Base-by-base conservation (phyloP, 73 alveolate genomes). In the Durusdinium trenchii region DNA sequence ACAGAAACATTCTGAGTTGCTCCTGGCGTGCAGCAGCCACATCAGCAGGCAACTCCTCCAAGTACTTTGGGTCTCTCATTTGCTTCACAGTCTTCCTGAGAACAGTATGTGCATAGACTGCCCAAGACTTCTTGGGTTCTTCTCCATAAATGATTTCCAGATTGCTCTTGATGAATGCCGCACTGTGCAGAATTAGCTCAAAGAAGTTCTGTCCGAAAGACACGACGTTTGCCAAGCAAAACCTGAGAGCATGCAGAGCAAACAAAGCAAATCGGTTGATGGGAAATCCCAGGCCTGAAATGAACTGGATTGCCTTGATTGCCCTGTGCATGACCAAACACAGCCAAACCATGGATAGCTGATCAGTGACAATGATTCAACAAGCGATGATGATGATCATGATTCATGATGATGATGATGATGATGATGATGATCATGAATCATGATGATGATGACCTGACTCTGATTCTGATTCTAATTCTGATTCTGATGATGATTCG, bases 161-260 rank as follows among this genome's bases (percentile, higher is more conserved):
- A 32, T 9, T 38, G 40, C 6, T 3, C 45, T 60, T 43, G 67
- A 86, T 86, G 28, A 61, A 23, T 0, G 54, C 67, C 1, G 51
- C 30, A 48, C 83, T 16, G 38, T 60, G 64, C 71, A 86, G 51
- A 5, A 86, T 50, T 48, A 86, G 35, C 14, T 86, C 95, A 26
- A 3, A 42, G 50, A 60, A 86, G 2, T 62, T 61, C 38, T 67
- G 78, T 18, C 95, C 95, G 57, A 86, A 86, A 47, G 78, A 18
- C 47, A 86, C 40, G 52, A 86, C 95, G 42, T 86, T 86, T 9
- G 95, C 26, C 16, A 16, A 12, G 67, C 95, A 86, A 84, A 86
- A 86, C 95, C 83, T 62, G 73, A 4, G 9, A 16, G 42, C 10
- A 67, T 30, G n/a, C n/a, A n/a, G n/a, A n/a, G n/a, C n/a, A n/a